A percentile compares a stretch with the other conserved stretches of the same genome.
These are phyloP conservation scores for Saccharum spontaneum DNA, from an alignment of 176 grass and related monocot genomes.

Conservation along the genomic window DNA sequence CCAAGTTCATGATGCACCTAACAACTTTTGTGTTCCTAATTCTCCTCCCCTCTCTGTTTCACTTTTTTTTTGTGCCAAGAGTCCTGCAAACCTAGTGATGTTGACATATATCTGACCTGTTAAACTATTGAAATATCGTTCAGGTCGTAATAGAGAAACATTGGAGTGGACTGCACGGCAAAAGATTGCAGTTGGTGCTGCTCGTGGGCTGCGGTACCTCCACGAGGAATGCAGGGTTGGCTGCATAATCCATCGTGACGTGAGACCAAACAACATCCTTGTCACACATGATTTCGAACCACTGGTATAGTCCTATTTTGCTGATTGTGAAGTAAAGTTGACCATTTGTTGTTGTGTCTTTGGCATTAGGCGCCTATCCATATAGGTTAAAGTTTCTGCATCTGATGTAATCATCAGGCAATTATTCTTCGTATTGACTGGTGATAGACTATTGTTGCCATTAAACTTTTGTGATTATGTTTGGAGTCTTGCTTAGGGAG, in stretches of 20 bases:
- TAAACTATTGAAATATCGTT: slow-evolving; percentile 30
- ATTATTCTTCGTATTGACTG: not conserved
- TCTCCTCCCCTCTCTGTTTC: not conserved
- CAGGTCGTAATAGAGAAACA: slow-evolving; percentile 77
- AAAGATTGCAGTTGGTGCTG: slow-evolving; percentile 98
- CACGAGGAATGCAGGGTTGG: slow-evolving; percentile 99
- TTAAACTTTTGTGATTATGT: not conserved
- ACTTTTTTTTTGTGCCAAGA: not conserved
- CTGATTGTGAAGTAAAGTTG: slow-evolving; percentile 13
- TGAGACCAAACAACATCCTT: slow-evolving; percentile 99
- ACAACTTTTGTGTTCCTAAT: not conserved
- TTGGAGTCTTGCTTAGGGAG: not conserved
- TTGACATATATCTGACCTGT: not conserved
- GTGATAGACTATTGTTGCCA: slow-evolving; percentile 18
- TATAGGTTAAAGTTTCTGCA: not conserved
- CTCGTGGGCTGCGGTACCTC: slow-evolving; percentile 89
- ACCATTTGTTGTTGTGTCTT: not conserved
- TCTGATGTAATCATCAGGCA: slow-evolving; percentile 19
- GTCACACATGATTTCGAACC: slow-evolving; percentile 99
- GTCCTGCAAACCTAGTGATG: not conserved
- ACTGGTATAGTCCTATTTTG: slow-evolving; percentile 57
- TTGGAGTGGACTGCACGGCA: slow-evolving; percentile 88
- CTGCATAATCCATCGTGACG: slow-evolving; percentile 97
- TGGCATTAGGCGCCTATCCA: not conserved
- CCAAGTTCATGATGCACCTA: not conserved